Evolutionary conservation across 805 yeast genomes (phyloP).

Genomic region (Barnettozyma siamensis): DNA sequence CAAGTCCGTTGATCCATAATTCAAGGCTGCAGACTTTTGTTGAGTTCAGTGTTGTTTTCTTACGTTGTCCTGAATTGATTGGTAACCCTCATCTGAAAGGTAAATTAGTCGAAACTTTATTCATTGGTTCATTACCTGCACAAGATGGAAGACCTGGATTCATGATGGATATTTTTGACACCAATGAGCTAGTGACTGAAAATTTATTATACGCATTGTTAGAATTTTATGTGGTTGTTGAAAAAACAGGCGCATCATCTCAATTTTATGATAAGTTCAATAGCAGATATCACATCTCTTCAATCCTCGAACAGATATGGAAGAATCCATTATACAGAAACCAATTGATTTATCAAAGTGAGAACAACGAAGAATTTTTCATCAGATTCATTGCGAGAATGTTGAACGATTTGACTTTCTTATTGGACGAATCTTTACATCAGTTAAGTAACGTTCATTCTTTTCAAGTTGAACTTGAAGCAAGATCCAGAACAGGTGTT

Average conservation of each 20-base stretch:
- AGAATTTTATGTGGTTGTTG: slow-evolving; percentile 90
- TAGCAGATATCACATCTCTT: slow-evolving; percentile 79
- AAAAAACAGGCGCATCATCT: slow-evolving; percentile 90
- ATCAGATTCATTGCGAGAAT: slow-evolving; percentile 90
- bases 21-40: slow-evolving; percentile 52
- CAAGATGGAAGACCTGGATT: slow-evolving; percentile 63
- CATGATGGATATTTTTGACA: slow-evolving; percentile 58
- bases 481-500: slow-evolving; percentile 32
- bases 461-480: slow-evolving; percentile 58
- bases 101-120: slow-evolving; percentile 72
- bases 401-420: slow-evolving; percentile 88
- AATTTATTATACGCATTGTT: slow-evolving; percentile 76
- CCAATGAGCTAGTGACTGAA: slow-evolving; percentile 54
- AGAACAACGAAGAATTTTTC: slow-evolving; percentile 71
- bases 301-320: slow-evolving; percentile 81
- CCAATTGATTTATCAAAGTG: slow-evolving; percentile 66
- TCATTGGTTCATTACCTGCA: slow-evolving; percentile 61
- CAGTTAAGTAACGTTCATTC: slow-evolving; percentile 74
- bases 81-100: slow-evolving; percentile 94
- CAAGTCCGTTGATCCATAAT: slow-evolving; percentile 51
- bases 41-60: slow-evolving; percentile 65
- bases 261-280: slow-evolving; percentile 97
- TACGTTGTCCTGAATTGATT: slow-evolving; percentile 79
- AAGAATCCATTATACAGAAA: slow-evolving; percentile 57
- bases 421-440: slow-evolving; percentile 84